phyloP scores from a whole-genome alignment of 768 basidiomycete genomes.

The Pisolithus microcarpus region DNA sequence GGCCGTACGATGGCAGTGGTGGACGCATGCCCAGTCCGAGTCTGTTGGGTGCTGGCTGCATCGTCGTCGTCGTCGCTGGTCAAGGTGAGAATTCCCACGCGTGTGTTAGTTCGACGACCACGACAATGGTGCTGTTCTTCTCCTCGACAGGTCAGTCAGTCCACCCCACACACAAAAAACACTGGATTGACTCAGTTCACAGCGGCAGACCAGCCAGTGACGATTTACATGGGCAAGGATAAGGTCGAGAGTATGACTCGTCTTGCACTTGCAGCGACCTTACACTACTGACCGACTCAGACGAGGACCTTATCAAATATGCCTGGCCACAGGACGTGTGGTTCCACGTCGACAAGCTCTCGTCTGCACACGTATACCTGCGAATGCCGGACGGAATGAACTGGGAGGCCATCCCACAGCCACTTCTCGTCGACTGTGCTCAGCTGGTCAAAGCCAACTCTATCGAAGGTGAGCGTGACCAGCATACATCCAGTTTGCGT shows the following conservation, averaged over 20 bases:
- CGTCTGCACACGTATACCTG: constrained; percentile 95
- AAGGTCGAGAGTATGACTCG: constrained; percentile 76
- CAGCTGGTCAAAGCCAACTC: constrained; percentile 98
- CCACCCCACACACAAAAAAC: too few species aligned
- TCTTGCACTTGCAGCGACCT: neutral
- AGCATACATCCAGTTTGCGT: neutral
- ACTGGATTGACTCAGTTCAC: neutral
- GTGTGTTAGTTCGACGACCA: neutral
- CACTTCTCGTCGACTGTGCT: constrained; percentile 75
- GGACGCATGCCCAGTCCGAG: constrained; percentile 86
- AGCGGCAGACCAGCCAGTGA: constrained; percentile 60
- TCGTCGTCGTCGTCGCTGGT: neutral
- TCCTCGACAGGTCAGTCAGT: constrained; percentile 40
- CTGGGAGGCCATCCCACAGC: constrained; percentile 84
- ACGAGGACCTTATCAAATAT: constrained; percentile 92
- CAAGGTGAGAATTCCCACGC: too few species aligned
- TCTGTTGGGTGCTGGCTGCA: constrained; percentile 68
- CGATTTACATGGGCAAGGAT: constrained; percentile 93
- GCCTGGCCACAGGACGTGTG: constrained; percentile 84
- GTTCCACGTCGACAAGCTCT: constrained; percentile 98
- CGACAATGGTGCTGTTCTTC: constrained; percentile 58
- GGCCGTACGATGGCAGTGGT: constrained; percentile 80
- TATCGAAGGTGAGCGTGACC: constrained; percentile 59
- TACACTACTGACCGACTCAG: constrained; percentile 37
- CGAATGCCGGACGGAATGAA: constrained; percentile 73